Evolutionary conservation across 495 filamentous ascomycete species (phyloP), one percentile per base, ranked within the genome.

Genomic region (Podospora bellae-mahoneyi): DNA sequence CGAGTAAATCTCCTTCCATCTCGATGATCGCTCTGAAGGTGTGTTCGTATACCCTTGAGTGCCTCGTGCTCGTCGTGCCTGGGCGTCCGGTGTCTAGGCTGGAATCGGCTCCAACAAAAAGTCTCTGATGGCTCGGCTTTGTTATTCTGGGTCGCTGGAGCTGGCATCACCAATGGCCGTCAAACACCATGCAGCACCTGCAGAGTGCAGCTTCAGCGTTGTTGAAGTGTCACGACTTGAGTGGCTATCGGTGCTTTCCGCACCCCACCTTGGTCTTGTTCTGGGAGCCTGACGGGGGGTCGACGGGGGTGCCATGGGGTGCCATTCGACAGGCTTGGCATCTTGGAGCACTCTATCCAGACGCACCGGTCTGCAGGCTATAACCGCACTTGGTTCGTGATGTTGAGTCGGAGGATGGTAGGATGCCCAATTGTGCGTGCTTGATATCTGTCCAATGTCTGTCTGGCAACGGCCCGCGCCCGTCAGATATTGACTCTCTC

Each of bases 201-300:
- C 75, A 77, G 66, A 57, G 54, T 75, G 73, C 73, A 71, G 73
- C 63, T 69, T 68, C 70, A 67, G 66, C 64, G 68, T 72, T 66
- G 71, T 66, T 75, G 70, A 73, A 76, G 74, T 76, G 74, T 74
- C 75, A 74, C 32, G 55, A 63, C 59, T 74, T 77, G 75, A 77
- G 67, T 77, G 75, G 75, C 66, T 73, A 71, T 59, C 61, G 67
- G 55, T 58, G 39, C 64, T 58, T 69, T 64, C 65, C 65, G 63
- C 59, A 59, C 73, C 72, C 75, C 73, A 72, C 74, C 20, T 64
- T 64, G 58, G 64, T 56, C 18, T 62, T 56, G 18, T 66, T 74
- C 68, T 74, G 66, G 74, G 67, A 74, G 68, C 73, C 73, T 71
- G 71, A 71, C 67, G 65, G 64, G 64, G 67, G 61, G 61, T 39